phyloP scores from a whole-genome alignment of 148 eudicot species.

The Fagopyrum tataricum region DNA sequence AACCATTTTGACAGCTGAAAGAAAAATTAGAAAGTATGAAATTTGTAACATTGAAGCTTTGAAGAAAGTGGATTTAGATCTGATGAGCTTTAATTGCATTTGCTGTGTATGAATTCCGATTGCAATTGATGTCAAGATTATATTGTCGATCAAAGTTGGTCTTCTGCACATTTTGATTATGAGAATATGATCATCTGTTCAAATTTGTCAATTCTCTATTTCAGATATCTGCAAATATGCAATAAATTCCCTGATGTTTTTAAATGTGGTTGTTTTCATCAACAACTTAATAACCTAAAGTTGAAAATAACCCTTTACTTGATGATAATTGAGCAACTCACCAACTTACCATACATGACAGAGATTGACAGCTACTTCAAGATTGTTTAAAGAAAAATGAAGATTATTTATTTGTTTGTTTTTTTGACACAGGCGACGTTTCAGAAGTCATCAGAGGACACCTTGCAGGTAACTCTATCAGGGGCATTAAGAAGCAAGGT shows the following conservation, averaged over 20 bases:
- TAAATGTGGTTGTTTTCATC: too few species aligned
- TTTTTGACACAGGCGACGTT: conserved; percentile 18
- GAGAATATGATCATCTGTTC: not conserved
- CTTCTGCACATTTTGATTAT: not conserved
- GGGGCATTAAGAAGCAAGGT: conserved; percentile 55
- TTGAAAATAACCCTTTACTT: not conserved
- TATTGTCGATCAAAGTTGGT: not conserved
- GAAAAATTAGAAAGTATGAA: too few species aligned
- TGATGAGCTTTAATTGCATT: not conserved
- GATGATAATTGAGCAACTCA: not conserved
- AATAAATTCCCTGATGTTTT: too few species aligned
- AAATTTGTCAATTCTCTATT: not conserved
- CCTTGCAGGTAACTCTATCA: conserved; percentile 46
- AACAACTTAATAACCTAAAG: not conserved
- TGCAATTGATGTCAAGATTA: not conserved
- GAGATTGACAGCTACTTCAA: not conserved
- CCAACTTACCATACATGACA: conserved; percentile 5
- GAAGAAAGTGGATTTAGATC: not conserved
- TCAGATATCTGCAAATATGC: not conserved
- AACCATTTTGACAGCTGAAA: too few species aligned
- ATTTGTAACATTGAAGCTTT: not conserved
- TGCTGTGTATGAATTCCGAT: not conserved
- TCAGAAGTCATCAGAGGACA: conserved; percentile 34
- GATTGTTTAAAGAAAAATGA: not conserved
- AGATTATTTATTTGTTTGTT: not conserved